Evolutionary conservation across 2,329 filamentous ascomycete genomes (phyloP).

Genomic region (Cordyceps cicadae): DNA sequence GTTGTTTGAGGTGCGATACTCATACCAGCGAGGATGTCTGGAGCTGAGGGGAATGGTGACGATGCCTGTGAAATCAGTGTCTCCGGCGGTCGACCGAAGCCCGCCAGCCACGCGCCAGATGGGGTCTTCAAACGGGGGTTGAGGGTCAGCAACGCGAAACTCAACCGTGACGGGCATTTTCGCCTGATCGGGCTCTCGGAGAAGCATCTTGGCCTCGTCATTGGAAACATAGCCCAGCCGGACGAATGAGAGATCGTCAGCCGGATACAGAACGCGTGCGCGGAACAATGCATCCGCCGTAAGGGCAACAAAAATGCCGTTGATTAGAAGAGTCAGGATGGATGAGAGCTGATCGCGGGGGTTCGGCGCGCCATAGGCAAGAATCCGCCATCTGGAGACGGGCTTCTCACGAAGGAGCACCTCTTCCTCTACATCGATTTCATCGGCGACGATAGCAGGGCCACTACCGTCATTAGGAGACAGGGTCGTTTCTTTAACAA

Average conservation of each 20-base stretch:
- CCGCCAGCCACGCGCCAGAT: constrained; percentile 60
- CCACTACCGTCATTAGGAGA: constrained; percentile 21
- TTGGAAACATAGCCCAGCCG: constrained; percentile 81
- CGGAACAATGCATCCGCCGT: constrained; percentile 72
- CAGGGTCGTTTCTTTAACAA: constrained; percentile 38
- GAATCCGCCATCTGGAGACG: constrained; percentile 50
- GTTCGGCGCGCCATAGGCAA: constrained; percentile 70
- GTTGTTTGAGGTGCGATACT: constrained; percentile 81
- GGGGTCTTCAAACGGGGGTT: constrained; percentile 44
- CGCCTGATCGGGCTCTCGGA: constrained; percentile 71
- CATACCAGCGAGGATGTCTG: constrained; percentile 64
- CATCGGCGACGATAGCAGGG: constrained; percentile 33
- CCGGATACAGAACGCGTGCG: constrained; percentile 60
- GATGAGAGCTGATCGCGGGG: constrained; percentile 60
- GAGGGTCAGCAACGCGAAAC: constrained; percentile 46
- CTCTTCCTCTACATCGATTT: constrained; percentile 56
- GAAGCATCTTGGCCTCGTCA: constrained; percentile 67
- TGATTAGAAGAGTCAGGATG: constrained; percentile 61
- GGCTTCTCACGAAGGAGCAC: constrained; percentile 50
- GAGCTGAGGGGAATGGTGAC: constrained; percentile 57
- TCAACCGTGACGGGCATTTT: constrained; percentile 71
- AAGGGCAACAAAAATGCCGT: constrained; percentile 59
- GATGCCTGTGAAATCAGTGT: constrained; percentile 73
- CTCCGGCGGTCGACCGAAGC: constrained; percentile 58
- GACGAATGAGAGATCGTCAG: constrained; percentile 72